Base-by-base conservation (phyloP, 108 stramenopile genomes). In the Mediolabrus comicus region DNA sequence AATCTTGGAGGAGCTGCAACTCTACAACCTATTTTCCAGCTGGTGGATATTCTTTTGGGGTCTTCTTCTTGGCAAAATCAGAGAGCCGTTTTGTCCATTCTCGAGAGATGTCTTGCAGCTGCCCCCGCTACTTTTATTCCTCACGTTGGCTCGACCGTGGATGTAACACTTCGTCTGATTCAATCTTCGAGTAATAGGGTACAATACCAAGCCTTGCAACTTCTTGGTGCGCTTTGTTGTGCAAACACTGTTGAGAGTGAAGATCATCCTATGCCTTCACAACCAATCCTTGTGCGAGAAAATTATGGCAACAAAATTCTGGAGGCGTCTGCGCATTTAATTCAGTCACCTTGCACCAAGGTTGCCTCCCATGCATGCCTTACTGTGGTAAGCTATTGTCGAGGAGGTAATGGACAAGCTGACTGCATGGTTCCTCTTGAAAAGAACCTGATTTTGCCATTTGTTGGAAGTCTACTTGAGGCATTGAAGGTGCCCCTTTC, bases 161-260 rank as follows among this genome's bases (percentile, higher is more conserved):
- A 83, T 32, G 79, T 79, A 27, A 86, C 83, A 28, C 56, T 79
- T 11, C 52, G 65, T 12, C 60, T 84, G 51, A 66, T 65, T 59
- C 59, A 70, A 12, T 27, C 69, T 43, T 17, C 59, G 13, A 77
- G 77, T 67, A 39, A 61, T 6, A 69, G 91, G 3, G 86, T 88
- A 16, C 85, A 82, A 62, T 86, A 74, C 46, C 84, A 87, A 59
- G 86, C 89, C 7, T 69, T 93, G 69, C 86, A 87, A 29, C 56
- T 92, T 34, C 65, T 88, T 52, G 86, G 87, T 16, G 60, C 75
- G 24, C 59, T 91, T 22, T 86, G 85, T 65, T 71, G 69, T 53
- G 59, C 66, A 28, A 65, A 75, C 43, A 39, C 61, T 32, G 62
- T 65, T 38, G 83, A 64, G n/a, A 70, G 67, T 13, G 80, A 80